Percentiles rank a stretch among this genome's conserved stretches.
Evolutionary conservation across 129 eudicot genomes (phyloP).

Genomic region (Ambrosia artemisiifolia): DNA sequence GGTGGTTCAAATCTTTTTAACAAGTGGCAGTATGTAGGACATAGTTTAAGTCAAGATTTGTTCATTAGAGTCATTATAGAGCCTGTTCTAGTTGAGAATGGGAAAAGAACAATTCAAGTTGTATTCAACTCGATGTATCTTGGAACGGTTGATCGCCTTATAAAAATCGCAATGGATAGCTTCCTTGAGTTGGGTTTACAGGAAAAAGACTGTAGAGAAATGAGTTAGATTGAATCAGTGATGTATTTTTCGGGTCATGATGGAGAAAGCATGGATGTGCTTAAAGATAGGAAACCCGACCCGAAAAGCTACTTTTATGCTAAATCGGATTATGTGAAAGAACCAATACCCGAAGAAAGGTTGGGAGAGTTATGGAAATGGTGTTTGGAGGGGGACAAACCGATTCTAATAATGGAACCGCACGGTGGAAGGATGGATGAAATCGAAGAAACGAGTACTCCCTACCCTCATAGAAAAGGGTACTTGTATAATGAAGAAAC

Average conservation of each 20-base stretch:
- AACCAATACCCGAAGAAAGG: not conserved
- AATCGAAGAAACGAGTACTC: not conserved
- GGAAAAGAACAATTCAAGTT: not conserved
- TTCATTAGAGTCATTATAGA: not conserved
- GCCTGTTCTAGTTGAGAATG: not conserved
- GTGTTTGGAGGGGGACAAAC: not conserved
- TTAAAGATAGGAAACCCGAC: not conserved
- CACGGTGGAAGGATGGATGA: conserved; percentile 6
- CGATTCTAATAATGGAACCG: conserved; percentile 7
- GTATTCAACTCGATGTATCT: conserved; percentile 5
- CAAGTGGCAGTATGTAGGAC: conserved; percentile 2
- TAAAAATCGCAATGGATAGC: not conserved
- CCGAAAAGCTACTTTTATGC: not conserved
- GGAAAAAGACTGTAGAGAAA: not conserved
- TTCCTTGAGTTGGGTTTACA: not conserved
- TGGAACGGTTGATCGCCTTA: not conserved
- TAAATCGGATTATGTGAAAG: conserved; percentile 5
- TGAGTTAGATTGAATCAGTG: not conserved
- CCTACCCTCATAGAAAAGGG: not conserved
- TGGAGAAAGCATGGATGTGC: not conserved
- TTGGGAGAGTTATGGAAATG: not conserved
- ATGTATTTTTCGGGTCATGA: not conserved
- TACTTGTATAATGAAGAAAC: no score
- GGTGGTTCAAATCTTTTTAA: not conserved
- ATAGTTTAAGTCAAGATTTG: not conserved